Evolutionary conservation across 495 filamentous ascomycete genomes (phyloP), one percentile per base, ranked within the genome.

Genomic region (Rhypophila decipiens): DNA sequence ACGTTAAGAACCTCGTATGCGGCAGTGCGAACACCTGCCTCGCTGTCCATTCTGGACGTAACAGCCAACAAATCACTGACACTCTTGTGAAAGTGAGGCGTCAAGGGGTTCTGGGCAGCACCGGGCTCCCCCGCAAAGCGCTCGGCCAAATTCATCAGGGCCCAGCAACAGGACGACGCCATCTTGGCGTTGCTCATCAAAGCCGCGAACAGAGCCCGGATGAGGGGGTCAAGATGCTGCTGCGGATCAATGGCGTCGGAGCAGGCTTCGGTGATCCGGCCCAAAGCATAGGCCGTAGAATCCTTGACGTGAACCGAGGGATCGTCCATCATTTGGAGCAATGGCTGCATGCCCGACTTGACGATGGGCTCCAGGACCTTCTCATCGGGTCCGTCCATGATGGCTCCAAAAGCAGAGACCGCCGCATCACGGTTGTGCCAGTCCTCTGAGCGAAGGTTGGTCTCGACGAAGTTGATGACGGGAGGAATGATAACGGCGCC

Each of bases 151-250:
- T 96, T 98, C 90, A 98, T 98, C 51, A 98, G 70, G 29, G 93
- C 89, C 91, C 94, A 97, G 71, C 93, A 98, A 79, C 94, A 97
- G 17, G 94, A 97, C 47, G 85, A 83, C 37, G 93, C 93, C 82
- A 98, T 97, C 75, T 95, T 96, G 35, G 91, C 84, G 62, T 87
- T 91, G 71, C 87, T 94, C 43, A 90, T 78, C 44, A 96, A 74
- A 38, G 91, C 93, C 38, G 79, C 81, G 68, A 98, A 97, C n/a
- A 98, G 79, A 45, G 90, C 84, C 24, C 76, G 76, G 54, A 97
- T 88, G 42, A 98, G 72, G 19, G 83, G 78, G 47, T 88, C 84
- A 8, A 98, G 78, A 66, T 96, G 88, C 50, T 82, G 70, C 50
- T 75, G 65, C 23, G 87, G 83, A 64, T 97, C 93, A 52, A 98